Conservation (phyloP, 306 rosid genomes). For the Amphicarpaea edgeworthii region DNA sequence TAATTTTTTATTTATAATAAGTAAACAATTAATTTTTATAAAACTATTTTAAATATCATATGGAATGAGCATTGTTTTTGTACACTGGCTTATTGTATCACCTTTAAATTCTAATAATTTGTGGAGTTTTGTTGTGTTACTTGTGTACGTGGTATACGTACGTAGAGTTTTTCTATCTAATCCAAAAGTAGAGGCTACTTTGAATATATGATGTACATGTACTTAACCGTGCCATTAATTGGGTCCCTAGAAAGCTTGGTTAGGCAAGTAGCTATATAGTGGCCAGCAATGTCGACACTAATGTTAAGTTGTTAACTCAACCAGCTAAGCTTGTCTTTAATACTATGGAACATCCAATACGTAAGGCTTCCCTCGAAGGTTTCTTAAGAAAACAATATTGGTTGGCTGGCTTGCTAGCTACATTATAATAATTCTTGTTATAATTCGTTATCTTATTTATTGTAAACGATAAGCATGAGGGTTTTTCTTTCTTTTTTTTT, state of each 20-base stretch:
- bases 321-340: conserved; percentile 34
- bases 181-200: background rate
- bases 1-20: too few species aligned
- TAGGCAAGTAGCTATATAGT: conserved; percentile 10
- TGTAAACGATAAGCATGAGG: conserved; percentile 16
- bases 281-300: background rate
- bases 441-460: background rate
- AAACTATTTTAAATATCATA: too few species aligned
- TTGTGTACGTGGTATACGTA: background rate
- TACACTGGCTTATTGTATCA: too few species aligned
- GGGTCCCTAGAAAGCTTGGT: conserved; percentile 15
- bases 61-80: too few species aligned
- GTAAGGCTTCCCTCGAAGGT: background rate
- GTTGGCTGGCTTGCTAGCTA: background rate
- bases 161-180: background rate
- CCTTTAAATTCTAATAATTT: too few species aligned
- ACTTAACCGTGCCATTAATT: background rate
- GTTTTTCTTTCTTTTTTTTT: background rate
- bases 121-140: too few species aligned
- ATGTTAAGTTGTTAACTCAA: background rate
- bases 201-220: background rate
- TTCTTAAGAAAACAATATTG: background rate
- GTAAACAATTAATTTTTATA: too few species aligned
- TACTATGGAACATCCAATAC: background rate
- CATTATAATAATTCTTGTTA: conserved; percentile 13